phyloP scores from a whole-genome alignment of 257 asterid genomes.

The Anisodus acutangulus region DNA sequence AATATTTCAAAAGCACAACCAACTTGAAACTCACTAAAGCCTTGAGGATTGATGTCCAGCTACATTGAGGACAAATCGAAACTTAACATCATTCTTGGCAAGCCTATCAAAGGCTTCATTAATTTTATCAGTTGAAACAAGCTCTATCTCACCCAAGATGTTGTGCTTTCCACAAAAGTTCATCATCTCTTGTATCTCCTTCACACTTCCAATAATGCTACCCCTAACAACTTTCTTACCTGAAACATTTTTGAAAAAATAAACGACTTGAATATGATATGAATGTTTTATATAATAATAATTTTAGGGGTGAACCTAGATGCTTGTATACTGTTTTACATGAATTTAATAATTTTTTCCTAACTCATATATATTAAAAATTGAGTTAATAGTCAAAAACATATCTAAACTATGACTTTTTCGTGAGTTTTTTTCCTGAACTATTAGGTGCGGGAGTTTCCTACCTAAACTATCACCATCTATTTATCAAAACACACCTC shows the following conservation, averaged over 20 bases:
- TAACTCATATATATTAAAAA: background rate
- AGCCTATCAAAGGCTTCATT: slow-evolving; percentile 69
- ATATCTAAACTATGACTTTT: too few species aligned
- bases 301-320: background rate
- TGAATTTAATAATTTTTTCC: background rate
- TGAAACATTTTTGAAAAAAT: slow-evolving; percentile 24
- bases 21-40: background rate
- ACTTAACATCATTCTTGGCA: slow-evolving; percentile 77
- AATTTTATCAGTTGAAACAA: slow-evolving; percentile 54
- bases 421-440: too few species aligned
- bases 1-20: background rate
- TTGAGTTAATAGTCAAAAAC: too few species aligned
- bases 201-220: slow-evolving; percentile 69
- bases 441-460: too few species aligned
- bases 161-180: slow-evolving; percentile 63
- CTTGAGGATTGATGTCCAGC: slow-evolving; percentile 44
- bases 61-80: slow-evolving; percentile 77
- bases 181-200: slow-evolving; percentile 82
- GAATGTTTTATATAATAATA: background rate
- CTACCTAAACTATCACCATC: too few species aligned
- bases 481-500: too few species aligned
- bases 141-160: slow-evolving; percentile 70
- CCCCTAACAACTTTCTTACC: slow-evolving; percentile 86
- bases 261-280: background rate
- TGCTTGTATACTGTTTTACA: background rate